Base-by-base conservation (phyloP, 1,284 basidiomycete genomes). In the Mycosarcoma maydis region DNA sequence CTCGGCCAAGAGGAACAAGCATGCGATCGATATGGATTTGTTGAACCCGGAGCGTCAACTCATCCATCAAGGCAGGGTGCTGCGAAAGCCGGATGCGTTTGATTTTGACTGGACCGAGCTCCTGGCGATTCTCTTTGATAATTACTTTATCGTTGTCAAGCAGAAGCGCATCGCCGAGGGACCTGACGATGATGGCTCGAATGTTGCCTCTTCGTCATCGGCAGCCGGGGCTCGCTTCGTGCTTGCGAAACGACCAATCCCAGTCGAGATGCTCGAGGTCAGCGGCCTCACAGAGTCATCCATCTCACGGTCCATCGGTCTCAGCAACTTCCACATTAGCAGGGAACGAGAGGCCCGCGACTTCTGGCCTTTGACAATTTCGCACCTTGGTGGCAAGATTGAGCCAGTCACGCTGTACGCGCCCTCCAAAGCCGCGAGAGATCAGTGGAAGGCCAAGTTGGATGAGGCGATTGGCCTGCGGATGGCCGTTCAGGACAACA, bases 391-490 rank as follows among this genome's bases (percentile, higher is more conserved):
- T 14, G 68, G 70, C 30, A 67, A 70, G 42, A 59, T 69, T 22
- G 76, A 77, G 44, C 71, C 78, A 4, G 52, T 79, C 22, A 90
- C 90, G 1, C 83, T 98, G 6, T 98, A 91, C 82, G 90, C 92
- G 1, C 92, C 97, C 60, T 88, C 89, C 1, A 84, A 87, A 8
- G 86, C 87, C n/a, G 86, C 86, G 3, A 87, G 94, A 2, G 80
- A 84, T 14, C 91, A 94, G 60, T 99, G 96, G 96, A 90, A 90
- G 78, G 85, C 88, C 74, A 94, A 92, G 83, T 83, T 98, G 11
- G 89, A 92, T 60, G 92, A 95, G 82, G 93, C 93, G 8, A 87
- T 92, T 49, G 90, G 90, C 5, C 80, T 96, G 64, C 88, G 94
- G 30, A 87, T 87, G 74, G 90, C 90, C 27, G 91, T 95, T 34